Percentiles rank a stretch among this genome's conserved stretches.
Evolutionary conservation across 768 basidiomycete genomes (phyloP).

Genomic region (Amanita thiersii): DNA sequence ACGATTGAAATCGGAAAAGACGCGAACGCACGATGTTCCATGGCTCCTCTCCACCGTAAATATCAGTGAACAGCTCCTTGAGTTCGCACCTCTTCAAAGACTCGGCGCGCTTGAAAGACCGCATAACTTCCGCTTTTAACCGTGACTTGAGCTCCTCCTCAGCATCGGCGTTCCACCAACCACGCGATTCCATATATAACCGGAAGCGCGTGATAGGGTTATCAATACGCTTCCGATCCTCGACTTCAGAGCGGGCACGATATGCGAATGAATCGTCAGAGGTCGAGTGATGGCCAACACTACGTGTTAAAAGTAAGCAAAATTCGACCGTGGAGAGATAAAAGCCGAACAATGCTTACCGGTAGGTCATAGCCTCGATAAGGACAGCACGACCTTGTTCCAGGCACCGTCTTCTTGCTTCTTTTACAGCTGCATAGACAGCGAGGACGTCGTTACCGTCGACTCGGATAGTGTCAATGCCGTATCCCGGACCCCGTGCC

Average conservation of each 20-base stretch:
- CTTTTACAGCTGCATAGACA: conserved; percentile 64
- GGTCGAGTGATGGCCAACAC: conserved; percentile 90
- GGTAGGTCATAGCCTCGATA: conserved; percentile 88
- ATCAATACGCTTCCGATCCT: conserved; percentile 85
- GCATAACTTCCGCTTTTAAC: conserved; percentile 68
- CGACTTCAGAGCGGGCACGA: conserved; percentile 81
- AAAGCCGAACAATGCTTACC: conserved; percentile 30
- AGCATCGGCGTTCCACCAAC: conserved; percentile 77
- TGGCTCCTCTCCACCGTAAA: conserved; percentile 80
- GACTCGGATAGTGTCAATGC: conserved; percentile 84
- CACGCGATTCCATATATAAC: conserved; percentile 72
- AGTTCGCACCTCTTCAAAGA: conserved; percentile 58
- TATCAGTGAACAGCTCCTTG: conserved; percentile 78
- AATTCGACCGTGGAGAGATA: conserved; percentile 1
- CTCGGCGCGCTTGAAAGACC: conserved; percentile 74
- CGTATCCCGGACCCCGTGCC: conserved; percentile 85
- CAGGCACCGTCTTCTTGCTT: conserved; percentile 63
- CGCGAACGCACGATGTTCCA: conserved; percentile 69
- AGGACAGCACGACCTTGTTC: conserved; percentile 77
- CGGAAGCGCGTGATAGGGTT: conserved; percentile 84
- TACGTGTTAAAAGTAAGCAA: conserved; percentile 17
- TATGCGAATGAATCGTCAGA: conserved; percentile 97
- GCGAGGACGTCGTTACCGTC: conserved; percentile 93
- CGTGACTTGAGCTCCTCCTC: conserved; percentile 65
- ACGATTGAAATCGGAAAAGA: conserved; percentile 7